Evolutionary conservation across 495 filamentous ascomycete genomes (phyloP).

Genomic region (Oidiodendron maius): DNA sequence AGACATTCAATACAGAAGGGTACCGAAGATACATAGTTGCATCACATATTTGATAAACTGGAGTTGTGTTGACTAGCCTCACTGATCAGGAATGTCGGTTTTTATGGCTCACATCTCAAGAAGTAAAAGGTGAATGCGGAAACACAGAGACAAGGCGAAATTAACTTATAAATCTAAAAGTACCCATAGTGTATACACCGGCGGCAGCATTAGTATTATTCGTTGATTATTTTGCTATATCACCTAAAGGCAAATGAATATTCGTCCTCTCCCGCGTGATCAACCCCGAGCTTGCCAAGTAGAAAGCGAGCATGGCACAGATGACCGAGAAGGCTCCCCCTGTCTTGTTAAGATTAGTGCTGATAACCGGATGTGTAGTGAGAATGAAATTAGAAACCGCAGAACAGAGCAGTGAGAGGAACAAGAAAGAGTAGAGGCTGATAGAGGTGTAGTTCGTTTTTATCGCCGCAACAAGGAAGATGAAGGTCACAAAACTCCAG

Average conservation of each 20-base stretch:
- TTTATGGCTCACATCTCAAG: too few species aligned
- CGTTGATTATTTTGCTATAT: too few species aligned
- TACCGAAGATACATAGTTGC: too few species aligned
- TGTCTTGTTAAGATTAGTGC: neutral
- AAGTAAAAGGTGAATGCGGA: too few species aligned
- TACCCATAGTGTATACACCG: too few species aligned
- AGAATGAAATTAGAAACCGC: neutral
- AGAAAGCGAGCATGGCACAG: neutral
- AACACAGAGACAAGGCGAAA: too few species aligned
- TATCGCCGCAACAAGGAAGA: constrained; percentile 1
- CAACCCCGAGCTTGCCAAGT: neutral
- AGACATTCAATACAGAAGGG: too few species aligned
- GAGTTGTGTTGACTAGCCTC: too few species aligned
- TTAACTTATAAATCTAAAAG: too few species aligned
- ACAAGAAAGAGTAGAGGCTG: neutral
- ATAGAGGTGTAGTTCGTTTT: neutral
- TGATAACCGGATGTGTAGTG: neutral
- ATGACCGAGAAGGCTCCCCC: neutral
- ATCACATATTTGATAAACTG: too few species aligned
- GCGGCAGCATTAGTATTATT: too few species aligned
- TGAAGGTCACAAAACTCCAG: neutral
- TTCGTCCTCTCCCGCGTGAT: neutral
- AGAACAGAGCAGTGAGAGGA: neutral
- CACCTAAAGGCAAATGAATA: neutral
- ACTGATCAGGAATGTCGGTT: too few species aligned